These are phyloP conservation scores for Triticum timopheevii DNA, from an alignment of 176 grass and related monocot genomes.

Conservation along the genomic window DNA sequence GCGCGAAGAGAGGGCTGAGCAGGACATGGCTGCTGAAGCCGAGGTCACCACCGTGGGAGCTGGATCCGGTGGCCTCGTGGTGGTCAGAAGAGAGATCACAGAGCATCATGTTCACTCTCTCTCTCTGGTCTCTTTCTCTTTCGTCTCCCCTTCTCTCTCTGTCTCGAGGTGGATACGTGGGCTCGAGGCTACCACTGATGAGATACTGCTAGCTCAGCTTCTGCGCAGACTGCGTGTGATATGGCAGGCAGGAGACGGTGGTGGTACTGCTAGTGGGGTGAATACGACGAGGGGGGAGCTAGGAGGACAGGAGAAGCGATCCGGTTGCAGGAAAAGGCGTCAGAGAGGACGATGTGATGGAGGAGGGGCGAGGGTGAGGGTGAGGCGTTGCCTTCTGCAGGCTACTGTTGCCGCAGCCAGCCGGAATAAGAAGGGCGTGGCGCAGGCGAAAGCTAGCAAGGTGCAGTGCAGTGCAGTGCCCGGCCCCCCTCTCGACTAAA, in stretches of 20 bases:
- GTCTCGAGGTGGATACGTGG: not conserved
- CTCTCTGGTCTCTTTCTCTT: not conserved
- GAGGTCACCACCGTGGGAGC: constrained; percentile 45
- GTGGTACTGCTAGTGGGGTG: not conserved
- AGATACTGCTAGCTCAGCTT: not conserved
- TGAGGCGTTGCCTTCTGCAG: constrained; percentile 41
- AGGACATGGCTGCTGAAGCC: constrained; percentile 50
- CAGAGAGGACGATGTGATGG: constrained; percentile 28
- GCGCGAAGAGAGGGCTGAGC: constrained; percentile 34
- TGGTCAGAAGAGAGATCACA: constrained; percentile 53
- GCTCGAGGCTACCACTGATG: constrained; percentile 1
- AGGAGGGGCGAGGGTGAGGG: not conserved
- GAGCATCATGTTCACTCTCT: constrained; percentile 35
- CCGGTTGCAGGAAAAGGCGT: constrained; percentile 44
- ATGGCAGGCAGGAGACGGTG: too few species aligned
- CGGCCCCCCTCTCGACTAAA: not conserved
- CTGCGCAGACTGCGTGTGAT: not conserved
- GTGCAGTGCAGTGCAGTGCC: not conserved
- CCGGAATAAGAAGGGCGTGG: constrained; percentile 48
- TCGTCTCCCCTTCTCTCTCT: not conserved
- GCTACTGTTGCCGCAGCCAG: constrained; percentile 42
- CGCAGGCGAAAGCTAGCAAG: not conserved
- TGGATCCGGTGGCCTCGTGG: constrained; percentile 60
- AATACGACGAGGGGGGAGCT: not conserved
- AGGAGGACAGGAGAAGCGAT: constrained; percentile 1